These are phyloP conservation scores for Barnettozyma botsteinii DNA, from an alignment of 805 yeast genomes.

Conservation along the genomic window DNA sequence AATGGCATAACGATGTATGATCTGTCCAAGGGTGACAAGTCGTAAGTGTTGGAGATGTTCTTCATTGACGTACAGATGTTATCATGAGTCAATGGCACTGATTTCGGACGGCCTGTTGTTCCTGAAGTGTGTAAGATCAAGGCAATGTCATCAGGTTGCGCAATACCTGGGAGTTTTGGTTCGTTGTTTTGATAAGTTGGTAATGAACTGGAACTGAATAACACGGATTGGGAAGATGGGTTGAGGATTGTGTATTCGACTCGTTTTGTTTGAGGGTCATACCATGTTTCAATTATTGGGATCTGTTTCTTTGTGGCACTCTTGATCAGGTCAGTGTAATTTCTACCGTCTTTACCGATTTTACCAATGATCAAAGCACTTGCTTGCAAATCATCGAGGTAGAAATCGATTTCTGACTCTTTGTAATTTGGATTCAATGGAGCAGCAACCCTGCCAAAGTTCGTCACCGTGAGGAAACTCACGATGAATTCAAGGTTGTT, in stretches of 20 bases:
- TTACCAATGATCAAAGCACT: slow-evolving; percentile 52
- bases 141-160: slow-evolving; percentile 50
- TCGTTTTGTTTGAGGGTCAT: slow-evolving; percentile 33
- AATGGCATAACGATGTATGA: slow-evolving; percentile 70
- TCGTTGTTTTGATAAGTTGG: slow-evolving; percentile 29
- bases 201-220: slow-evolving; percentile 25
- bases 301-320: slow-evolving; percentile 45
- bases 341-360: slow-evolving; percentile 35
- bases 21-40: slow-evolving; percentile 41
- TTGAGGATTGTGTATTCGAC: slow-evolving; percentile 37
- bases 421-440: slow-evolving; percentile 64
- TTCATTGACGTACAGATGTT: slow-evolving; percentile 55
- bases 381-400: slow-evolving; percentile 54
- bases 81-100: slow-evolving; percentile 63
- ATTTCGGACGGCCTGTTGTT: slow-evolving; percentile 72
- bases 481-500: slow-evolving; percentile 55
- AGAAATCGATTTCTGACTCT: slow-evolving; percentile 57
- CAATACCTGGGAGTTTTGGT: slow-evolving; percentile 34
- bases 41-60: slow-evolving; percentile 56
- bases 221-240: slow-evolving; percentile 20
- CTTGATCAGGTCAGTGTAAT: slow-evolving; percentile 37
- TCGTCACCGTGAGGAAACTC: slow-evolving; percentile 51
- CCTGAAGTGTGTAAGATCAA: slow-evolving; percentile 69
- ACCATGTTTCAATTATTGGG: slow-evolving; percentile 49
- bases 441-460: slow-evolving; percentile 54